Evolutionary conservation across 768 basidiomycete species (phyloP).

Genomic region (Mrakia blollopis): DNA sequence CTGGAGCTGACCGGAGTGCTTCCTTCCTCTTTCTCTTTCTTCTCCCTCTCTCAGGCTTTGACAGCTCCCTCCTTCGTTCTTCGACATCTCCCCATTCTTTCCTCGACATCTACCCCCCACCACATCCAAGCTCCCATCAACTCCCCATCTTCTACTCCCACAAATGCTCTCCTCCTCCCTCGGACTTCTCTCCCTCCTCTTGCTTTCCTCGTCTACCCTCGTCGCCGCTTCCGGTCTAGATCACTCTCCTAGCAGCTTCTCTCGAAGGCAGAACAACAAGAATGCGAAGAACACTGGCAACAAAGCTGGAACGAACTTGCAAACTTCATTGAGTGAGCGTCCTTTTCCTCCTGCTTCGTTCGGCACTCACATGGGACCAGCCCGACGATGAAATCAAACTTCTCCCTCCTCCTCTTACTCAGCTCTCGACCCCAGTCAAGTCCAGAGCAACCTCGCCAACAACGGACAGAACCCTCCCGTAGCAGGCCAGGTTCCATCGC

Average conservation of each 20-base stretch:
- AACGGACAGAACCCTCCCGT: conserved; percentile 46
- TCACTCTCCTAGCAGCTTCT: background rate
- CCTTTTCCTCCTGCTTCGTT: background rate
- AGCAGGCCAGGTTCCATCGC: conserved; percentile 52
- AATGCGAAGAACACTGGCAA: too few relatives aligned
- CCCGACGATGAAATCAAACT: background rate
- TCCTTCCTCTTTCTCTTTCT: too few relatives aligned
- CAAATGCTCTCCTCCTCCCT: background rate
- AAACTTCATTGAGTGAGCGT: background rate
- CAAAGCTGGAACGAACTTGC: background rate
- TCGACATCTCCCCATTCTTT: background rate
- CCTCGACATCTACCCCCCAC: background rate
- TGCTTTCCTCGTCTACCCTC: background rate
- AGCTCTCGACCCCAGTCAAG: conserved; percentile 53
- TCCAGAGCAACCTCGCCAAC: conserved; percentile 53
- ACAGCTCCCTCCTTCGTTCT: background rate
- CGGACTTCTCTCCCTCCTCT: background rate
- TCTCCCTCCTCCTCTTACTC: conserved; percentile 14
- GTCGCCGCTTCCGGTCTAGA: background rate
- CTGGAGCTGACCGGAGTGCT: too few relatives aligned
- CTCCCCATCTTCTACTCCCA: background rate
- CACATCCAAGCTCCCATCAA: background rate
- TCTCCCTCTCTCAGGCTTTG: background rate
- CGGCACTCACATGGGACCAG: background rate
- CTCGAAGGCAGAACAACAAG: background rate